A percentile compares a stretch with the other conserved stretches of the same genome.
Evolutionary conservation across 495 filamentous ascomycete genomes (phyloP).

Genomic region (Daldinia bambusicola): DNA sequence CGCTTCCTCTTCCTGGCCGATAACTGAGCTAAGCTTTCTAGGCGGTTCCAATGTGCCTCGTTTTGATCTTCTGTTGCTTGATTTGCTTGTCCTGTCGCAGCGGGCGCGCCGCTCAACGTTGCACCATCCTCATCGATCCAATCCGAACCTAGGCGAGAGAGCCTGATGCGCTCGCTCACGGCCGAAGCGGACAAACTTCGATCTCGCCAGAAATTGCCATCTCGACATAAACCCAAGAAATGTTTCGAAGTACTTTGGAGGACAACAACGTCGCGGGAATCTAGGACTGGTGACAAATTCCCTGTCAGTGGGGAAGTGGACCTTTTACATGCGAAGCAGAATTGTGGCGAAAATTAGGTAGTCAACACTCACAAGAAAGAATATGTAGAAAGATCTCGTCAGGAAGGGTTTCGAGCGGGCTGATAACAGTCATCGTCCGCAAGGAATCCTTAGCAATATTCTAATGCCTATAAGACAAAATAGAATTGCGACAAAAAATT

Average conservation of each 20-base stretch:
- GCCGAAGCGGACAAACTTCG: constrained; percentile 77
- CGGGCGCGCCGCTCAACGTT: constrained; percentile 39
- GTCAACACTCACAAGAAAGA: constrained; percentile 68
- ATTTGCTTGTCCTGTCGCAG: constrained; percentile 52
- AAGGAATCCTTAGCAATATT: neutral
- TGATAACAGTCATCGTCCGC: constrained; percentile 34
- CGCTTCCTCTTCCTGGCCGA: constrained; percentile 50
- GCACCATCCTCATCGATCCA: constrained; percentile 52
- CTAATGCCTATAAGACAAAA: constrained; percentile 8
- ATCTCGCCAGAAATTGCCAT: constrained; percentile 78
- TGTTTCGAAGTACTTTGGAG: constrained; percentile 77
- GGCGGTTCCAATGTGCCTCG: constrained; percentile 33
- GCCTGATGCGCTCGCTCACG: constrained; percentile 59
- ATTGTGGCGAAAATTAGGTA: neutral
- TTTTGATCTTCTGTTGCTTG: constrained; percentile 41
- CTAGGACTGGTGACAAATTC: constrained; percentile 65
- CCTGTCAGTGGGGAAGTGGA: constrained; percentile 3
- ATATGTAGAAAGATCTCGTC: constrained; percentile 81
- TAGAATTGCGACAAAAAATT: constrained; percentile 2
- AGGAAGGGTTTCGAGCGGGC: constrained; percentile 66
- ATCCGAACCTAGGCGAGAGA: constrained; percentile 48
- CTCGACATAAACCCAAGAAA: constrained; percentile 74
- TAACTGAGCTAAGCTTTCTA: constrained; percentile 30
- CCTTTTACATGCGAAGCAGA: constrained; percentile 1
- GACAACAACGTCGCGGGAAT: constrained; percentile 71